Conservation (phyloP, 768 basidiomycete genomes). For the Mycena leptocephala region DNA sequence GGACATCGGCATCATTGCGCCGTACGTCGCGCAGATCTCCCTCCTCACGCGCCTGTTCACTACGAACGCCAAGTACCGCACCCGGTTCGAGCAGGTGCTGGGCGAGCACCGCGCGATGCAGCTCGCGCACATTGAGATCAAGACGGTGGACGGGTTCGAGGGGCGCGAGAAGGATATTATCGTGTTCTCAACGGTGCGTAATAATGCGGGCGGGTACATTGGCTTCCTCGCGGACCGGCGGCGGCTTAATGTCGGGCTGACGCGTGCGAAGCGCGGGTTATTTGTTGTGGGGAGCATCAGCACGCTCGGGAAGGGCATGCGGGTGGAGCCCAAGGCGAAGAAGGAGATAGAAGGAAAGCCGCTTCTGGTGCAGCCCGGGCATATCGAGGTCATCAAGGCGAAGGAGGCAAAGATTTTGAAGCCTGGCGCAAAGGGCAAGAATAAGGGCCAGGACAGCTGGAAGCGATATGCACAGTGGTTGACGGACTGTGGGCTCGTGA, state of each 20-base stretch:
- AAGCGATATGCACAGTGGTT: constrained; percentile 73
- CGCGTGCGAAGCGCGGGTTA: constrained; percentile 89
- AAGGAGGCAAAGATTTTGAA: constrained; percentile 32
- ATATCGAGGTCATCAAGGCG: constrained; percentile 30
- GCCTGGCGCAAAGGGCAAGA: constrained; percentile 37
- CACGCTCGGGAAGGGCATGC: constrained; percentile 72
- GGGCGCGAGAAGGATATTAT: constrained; percentile 95
- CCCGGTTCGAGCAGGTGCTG: constrained; percentile 72
- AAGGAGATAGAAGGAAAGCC: constrained; percentile 22
- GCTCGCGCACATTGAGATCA: constrained; percentile 82
- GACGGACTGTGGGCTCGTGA: constrained; percentile 66
- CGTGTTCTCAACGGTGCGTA: constrained; percentile 92
- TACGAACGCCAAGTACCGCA: constrained; percentile 64
- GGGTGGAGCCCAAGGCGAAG: constrained; percentile 34
- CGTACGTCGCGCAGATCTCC: constrained; percentile 91
- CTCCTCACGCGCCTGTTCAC: constrained; percentile 80
- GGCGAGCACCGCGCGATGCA: constrained; percentile 80
- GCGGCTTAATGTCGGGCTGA: constrained; percentile 92
- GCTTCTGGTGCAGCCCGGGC: constrained; percentile 27
- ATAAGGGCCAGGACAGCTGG: constrained; percentile 71
- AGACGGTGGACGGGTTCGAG: constrained; percentile 96
- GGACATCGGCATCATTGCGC: constrained; percentile 94
- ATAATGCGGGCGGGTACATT: constrained; percentile 83
- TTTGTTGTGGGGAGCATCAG: constrained; percentile 84
- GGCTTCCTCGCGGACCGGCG: constrained; percentile 93